Evolutionary conservation across 441 rosid genomes (phyloP), one percentile per base, ranked within the genome.

Genomic region (Populus tomentosa): DNA sequence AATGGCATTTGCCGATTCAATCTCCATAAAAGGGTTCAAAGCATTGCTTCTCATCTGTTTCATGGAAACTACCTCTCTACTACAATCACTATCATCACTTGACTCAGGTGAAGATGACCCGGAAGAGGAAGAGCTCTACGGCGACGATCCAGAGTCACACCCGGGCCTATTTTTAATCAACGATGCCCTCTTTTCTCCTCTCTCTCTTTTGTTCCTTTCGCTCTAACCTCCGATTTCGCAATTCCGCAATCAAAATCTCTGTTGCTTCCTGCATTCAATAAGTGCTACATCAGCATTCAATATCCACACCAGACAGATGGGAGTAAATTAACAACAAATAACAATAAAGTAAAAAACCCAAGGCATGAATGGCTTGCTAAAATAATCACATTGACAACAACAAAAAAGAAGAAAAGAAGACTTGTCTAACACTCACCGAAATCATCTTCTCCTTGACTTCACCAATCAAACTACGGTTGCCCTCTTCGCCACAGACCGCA

Each of bases 81-180:
- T 73, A 63, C 74, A 13, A 40, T 80, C 83, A 28, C 83, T 42
- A 64, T 72, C 79, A 64, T 72, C 79, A 26, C 81, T 68, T 14
- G 82, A 82, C 21, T 80, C 81, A 3, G 83, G 69, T 18, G 83
- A 77, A 18, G 82, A 79, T 36, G 80, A 64, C 10, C 72, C 70
- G 18, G 72, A 67, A 3, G 76, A 75, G 30, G 50, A 42, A 10
- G 50, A 42, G 4, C 50, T 42, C 5, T 16, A 42, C 14, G 16
- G 0, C 50, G 50, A 11, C 3, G 46, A 42, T 10, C 14, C 50
- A 10, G 50, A 42, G 50, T 10, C 50, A 11, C 50, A 10, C 50
- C 14, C 11, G 50, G 50, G 50, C 50, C 50, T 42, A 42, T 0
- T 42, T 42, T 42, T 42, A 10, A 42, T 42, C 50, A 42, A 11